These are phyloP conservation scores for Coffea canephora DNA, from an alignment of 257 asterid genomes.

Conservation along the genomic window DNA sequence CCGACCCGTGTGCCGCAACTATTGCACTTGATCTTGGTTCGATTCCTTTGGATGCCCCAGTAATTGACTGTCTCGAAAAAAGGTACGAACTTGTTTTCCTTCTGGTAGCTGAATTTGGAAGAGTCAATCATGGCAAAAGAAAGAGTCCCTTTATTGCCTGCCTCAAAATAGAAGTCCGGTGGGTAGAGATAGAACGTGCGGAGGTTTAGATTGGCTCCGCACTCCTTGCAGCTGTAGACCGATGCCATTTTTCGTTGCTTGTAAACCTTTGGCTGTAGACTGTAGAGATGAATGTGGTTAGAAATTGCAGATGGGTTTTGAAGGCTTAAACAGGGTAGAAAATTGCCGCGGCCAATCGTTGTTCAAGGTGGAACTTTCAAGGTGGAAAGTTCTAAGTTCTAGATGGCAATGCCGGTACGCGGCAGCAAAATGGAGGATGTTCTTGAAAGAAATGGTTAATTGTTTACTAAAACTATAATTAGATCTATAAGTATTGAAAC, in stretches of 20 bases:
- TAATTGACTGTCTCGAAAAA: constrained; percentile 81
- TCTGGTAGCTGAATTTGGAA: constrained; percentile 67
- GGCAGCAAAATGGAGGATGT: too few relatives aligned
- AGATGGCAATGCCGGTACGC: neutral
- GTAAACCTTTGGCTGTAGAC: neutral
- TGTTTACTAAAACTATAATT: too few relatives aligned
- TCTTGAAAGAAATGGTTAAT: too few relatives aligned
- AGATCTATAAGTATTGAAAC: neutral
- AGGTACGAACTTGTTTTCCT: constrained; percentile 69
- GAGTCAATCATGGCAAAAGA: constrained; percentile 73
- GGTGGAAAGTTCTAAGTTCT: constrained; percentile 9
- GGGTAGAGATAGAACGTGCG: constrained; percentile 54
- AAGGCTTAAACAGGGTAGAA: neutral
- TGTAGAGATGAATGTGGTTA: neutral
- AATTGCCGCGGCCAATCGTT: neutral
- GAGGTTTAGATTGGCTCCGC: constrained; percentile 75
- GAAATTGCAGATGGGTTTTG: neutral
- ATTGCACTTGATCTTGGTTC: constrained; percentile 72
- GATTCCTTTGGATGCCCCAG: constrained; percentile 88
- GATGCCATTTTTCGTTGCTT: constrained; percentile 49
- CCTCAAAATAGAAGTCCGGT: constrained; percentile 83
- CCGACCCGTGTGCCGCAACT: constrained; percentile 70
- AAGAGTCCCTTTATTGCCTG: constrained; percentile 80
- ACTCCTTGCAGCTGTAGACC: constrained; percentile 70
- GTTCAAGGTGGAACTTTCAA: too few relatives aligned